phyloP scores from a whole-genome alignment of 768 basidiomycete genomes.

The Leccinellum rugosiceps region DNA sequence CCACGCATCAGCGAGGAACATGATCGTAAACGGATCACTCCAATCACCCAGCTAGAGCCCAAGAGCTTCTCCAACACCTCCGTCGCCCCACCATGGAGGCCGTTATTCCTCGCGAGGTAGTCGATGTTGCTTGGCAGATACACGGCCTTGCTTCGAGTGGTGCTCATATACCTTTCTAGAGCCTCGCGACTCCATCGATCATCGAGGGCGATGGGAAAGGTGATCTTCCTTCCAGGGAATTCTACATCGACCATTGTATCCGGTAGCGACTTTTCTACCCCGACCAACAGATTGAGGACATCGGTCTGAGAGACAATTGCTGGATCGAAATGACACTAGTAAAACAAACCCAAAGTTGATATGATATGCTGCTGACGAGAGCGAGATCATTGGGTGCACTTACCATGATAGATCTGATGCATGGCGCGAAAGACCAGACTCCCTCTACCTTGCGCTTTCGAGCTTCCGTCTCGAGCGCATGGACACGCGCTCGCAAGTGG shows the following conservation, averaged over 20 bases:
- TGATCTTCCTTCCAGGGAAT: slow-evolving; percentile 52
- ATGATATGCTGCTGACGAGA: not conserved
- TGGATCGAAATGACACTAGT: slow-evolving; percentile 52
- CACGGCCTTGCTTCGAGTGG: slow-evolving; percentile 52
- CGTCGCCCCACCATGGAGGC: slow-evolving; percentile 40
- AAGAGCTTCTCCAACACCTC: slow-evolving; percentile 47
- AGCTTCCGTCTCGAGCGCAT: slow-evolving; percentile 48
- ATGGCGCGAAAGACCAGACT: slow-evolving; percentile 44
- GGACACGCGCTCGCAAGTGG: slow-evolving; percentile 52
- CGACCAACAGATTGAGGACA: slow-evolving; percentile 41
- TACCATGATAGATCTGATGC: slow-evolving; percentile 60
- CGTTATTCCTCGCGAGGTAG: slow-evolving; percentile 63
- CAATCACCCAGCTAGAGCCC: slow-evolving; percentile 47
- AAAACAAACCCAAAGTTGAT: not conserved
- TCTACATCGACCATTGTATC: slow-evolving; percentile 36
- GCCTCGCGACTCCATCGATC: slow-evolving; percentile 58
- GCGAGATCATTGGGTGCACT: not conserved
- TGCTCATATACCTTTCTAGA: slow-evolving; percentile 53
- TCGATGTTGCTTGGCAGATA: slow-evolving; percentile 70
- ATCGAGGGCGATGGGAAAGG: slow-evolving; percentile 60
- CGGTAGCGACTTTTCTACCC: slow-evolving; percentile 39
- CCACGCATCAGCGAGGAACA: not conserved
- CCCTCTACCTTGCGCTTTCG: slow-evolving; percentile 32
- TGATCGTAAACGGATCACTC: not conserved
- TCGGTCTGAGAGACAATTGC: slow-evolving; percentile 37